Conservation (phyloP, 192 early-diverging fungal genomes). For the Paraglomus occultum region DNA sequence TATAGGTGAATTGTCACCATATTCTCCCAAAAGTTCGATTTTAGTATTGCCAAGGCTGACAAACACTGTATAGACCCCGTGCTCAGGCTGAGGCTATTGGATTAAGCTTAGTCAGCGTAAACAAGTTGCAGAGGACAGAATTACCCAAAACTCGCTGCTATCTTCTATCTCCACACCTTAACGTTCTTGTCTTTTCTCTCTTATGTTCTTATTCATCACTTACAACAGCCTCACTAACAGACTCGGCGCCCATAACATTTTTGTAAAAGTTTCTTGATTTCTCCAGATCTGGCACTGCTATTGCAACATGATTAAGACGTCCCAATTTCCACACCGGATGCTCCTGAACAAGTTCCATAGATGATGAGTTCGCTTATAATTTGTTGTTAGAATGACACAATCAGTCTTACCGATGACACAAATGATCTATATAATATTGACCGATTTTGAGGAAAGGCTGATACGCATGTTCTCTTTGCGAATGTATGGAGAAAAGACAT, state of each 20-base stretch:
- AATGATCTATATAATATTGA: too few relatives aligned
- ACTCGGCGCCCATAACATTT: slow-evolving; percentile 63
- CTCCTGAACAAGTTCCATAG: too few relatives aligned
- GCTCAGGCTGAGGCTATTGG: slow-evolving; percentile 65
- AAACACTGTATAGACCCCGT: slow-evolving; percentile 86
- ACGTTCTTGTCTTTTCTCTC: slow-evolving; percentile 12
- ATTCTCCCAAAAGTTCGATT: slow-evolving; percentile 76
- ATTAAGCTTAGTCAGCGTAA: background rate
- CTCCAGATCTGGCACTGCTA: slow-evolving; percentile 75
- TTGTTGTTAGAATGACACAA: too few relatives aligned
- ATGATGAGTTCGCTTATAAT: too few relatives aligned
- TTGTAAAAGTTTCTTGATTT: slow-evolving; percentile 68
- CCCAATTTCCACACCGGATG: slow-evolving; percentile 66
- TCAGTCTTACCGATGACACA: too few relatives aligned
- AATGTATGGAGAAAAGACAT: too few relatives aligned
- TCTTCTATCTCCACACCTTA: too few relatives aligned
- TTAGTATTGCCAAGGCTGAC: slow-evolving; percentile 85
- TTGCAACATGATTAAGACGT: slow-evolving; percentile 77
- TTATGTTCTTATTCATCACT: too few relatives aligned
- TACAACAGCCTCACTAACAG: slow-evolving; percentile 65
- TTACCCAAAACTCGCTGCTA: too few relatives aligned
- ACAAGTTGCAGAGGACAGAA: too few relatives aligned
- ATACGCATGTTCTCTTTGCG: too few relatives aligned
- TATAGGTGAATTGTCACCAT: slow-evolving; percentile 75
- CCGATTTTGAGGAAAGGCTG: too few relatives aligned